Evolutionary conservation across 1,284 basidiomycete genomes (phyloP), one percentile per base, ranked within the genome.

Genomic region (Cerioporus squamosus): DNA sequence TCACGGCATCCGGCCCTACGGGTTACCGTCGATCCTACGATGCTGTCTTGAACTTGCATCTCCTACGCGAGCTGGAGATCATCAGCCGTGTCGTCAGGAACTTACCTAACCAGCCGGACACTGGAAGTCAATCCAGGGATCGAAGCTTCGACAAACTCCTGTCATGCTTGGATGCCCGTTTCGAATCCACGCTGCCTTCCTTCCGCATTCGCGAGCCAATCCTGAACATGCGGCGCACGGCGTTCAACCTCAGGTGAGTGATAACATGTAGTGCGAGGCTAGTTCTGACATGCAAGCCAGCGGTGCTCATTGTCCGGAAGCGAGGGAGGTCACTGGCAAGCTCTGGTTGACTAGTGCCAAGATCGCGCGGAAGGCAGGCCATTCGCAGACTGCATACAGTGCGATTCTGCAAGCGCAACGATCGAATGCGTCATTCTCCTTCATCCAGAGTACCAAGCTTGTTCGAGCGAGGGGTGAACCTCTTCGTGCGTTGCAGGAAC

Each of bases 321-420:
- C 85, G n/a, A 78, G 77, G 39, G 75, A 76, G 9, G 88, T 92
- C 64, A 86, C 95, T 36, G 92, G 94, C 2, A 83, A 84, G 51
- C 87, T 93, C 1, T 99, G 97, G 97, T 84, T 99, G 15, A 81
- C 87, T 18, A 98, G 93, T 56, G 91, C 96, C 17, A 98, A 97
- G 72, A 95, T 96, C 59, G 97, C 97, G 14, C 83, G 97, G 50
- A 98, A 97, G 71, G 93, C 95, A 0, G 92, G 93, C 0, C 97
- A 99, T 73, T 90, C 87, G 78, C 97, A 99, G 77, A 98, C 97
- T 0, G 95, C 97, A 2, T 99, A 99, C 72, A 98, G 93, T 68
- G 96, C 97, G 1, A 88, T 94, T 54, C 81, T 99, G 0, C 97
- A 99, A 74, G 94, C 95, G 0, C 85, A 88, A 55, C 90, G 95